Evolutionary conservation across 768 basidiomycete species (phyloP).

Genomic region (Podaxis mareebaensis): DNA sequence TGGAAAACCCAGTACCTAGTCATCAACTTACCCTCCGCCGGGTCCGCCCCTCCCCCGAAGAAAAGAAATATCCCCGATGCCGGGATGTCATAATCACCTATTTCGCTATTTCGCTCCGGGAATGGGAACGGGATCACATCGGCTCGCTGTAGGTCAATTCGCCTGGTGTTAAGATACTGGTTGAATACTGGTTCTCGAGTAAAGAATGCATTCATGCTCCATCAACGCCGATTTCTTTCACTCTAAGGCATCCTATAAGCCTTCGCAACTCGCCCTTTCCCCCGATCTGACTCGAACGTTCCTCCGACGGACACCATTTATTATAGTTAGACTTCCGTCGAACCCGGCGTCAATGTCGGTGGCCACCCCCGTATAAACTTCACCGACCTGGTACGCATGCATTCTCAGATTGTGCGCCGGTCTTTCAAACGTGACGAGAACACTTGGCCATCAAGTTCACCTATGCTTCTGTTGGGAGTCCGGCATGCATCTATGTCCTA

Average conservation of each 20-base stretch:
- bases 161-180: too few relatives aligned
- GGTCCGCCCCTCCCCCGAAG: too few relatives aligned
- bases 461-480: slow-evolving; percentile 28
- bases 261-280: too few relatives aligned
- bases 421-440: slow-evolving; percentile 38
- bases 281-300: background rate
- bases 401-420: slow-evolving; percentile 11
- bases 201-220: too few relatives aligned
- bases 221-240: background rate
- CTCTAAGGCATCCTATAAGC: background rate
- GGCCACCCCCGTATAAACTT: background rate
- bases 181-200: too few relatives aligned
- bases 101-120: too few relatives aligned
- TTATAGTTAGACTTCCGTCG: background rate
- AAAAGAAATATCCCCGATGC: too few relatives aligned
- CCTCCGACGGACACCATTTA: background rate
- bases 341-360: background rate
- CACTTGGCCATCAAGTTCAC: slow-evolving; percentile 26
- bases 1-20: too few relatives aligned
- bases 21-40: too few relatives aligned
- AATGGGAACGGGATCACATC: too few relatives aligned
- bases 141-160: too few relatives aligned
- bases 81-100: too few relatives aligned
- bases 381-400: background rate
- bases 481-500: slow-evolving; percentile 20